These are phyloP conservation scores for Hirschioporus abietinus DNA, from an alignment of 768 basidiomycete species.

Conservation along the genomic window DNA sequence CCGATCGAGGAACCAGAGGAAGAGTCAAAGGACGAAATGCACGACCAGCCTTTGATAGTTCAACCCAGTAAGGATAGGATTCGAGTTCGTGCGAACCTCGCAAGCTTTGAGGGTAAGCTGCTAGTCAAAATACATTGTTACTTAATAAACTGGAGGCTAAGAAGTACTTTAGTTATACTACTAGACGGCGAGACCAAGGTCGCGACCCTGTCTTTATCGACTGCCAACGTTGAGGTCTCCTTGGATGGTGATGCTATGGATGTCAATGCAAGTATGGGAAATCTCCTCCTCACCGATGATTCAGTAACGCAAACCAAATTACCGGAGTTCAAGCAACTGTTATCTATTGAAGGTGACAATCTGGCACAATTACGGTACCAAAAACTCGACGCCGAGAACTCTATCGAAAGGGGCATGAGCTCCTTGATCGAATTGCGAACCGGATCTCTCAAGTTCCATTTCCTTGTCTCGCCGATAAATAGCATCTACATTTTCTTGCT, in stretches of 20 bases:
- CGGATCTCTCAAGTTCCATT: slow-evolving; percentile 87
- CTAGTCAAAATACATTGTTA: slow-evolving; percentile 4
- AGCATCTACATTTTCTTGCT: slow-evolving; percentile 78
- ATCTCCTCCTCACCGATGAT: slow-evolving; percentile 76
- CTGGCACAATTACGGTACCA: slow-evolving; percentile 93
- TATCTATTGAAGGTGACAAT: slow-evolving; percentile 92
- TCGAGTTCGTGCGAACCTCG: slow-evolving; percentile 76
- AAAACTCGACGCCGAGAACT: slow-evolving; percentile 75
- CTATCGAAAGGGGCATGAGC: slow-evolving; percentile 71
- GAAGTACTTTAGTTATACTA: slow-evolving; percentile 53
- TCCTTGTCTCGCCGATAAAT: slow-evolving; percentile 87
- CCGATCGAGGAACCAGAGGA: slow-evolving; percentile 9
- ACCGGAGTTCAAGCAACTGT: slow-evolving; percentile 73
- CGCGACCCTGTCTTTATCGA: slow-evolving; percentile 85
- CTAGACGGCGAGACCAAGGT: slow-evolving; percentile 65
- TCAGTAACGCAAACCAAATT: slow-evolving; percentile 43
- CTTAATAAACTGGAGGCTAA: slow-evolving; percentile 6
- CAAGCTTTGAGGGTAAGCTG: slow-evolving; percentile 68
- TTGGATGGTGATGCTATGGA: slow-evolving; percentile 68
- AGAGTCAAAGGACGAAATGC: slow-evolving; percentile 11
- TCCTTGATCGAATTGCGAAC: slow-evolving; percentile 76
- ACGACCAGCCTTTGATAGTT: slow-evolving; percentile 11
- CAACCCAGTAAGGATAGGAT: slow-evolving; percentile 48
- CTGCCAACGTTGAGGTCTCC: slow-evolving; percentile 79
- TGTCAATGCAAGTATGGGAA: slow-evolving; percentile 78